Conservation (phyloP, 116 monocot species). For the Cymodocea nodosa region DNA sequence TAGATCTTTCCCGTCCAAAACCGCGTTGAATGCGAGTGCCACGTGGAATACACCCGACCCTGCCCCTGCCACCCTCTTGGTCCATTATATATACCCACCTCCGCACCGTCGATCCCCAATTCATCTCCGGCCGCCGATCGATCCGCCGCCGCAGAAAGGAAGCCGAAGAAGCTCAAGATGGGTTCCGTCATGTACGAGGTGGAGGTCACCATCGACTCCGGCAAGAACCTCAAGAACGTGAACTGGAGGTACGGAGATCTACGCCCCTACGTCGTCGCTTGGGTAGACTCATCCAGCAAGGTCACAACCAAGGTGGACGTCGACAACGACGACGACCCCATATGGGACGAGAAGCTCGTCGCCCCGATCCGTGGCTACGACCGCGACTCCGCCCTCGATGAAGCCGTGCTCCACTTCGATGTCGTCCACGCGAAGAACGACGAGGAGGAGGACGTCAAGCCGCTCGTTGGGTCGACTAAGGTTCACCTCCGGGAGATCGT, state of each 20-base stretch:
- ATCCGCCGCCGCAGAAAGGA: no score
- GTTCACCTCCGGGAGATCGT: conserved; percentile 56
- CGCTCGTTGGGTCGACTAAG: conserved; percentile 70
- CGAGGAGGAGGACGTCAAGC: conserved; percentile 51
- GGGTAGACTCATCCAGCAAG: conserved; percentile 57
- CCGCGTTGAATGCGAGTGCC: no score
- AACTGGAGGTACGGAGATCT: conserved; percentile 78
- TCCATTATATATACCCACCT: no score
- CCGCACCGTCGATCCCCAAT: no score
- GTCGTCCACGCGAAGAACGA: conserved; percentile 51
- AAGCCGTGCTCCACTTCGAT: conserved; percentile 50
- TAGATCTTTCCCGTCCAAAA: no score
- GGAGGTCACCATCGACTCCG: conserved; percentile 52
- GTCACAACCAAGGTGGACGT: conserved; percentile 53
- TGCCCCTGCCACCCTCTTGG: no score
- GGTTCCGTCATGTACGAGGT: conserved; percentile 32
- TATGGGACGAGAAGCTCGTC: conserved; percentile 63
- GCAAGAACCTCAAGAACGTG: conserved; percentile 74
- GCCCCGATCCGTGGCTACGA: conserved; percentile 25
- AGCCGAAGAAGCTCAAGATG: no score
- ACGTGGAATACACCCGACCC: no score
- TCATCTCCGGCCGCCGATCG: no score
- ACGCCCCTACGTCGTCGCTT: conserved; percentile 58
- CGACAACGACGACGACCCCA: conserved; percentile 42
- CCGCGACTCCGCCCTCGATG: conserved; percentile 18